phyloP scores from a whole-genome alignment of 2,329 filamentous ascomycete genomes.

The Hypomyces perniciosus region DNA sequence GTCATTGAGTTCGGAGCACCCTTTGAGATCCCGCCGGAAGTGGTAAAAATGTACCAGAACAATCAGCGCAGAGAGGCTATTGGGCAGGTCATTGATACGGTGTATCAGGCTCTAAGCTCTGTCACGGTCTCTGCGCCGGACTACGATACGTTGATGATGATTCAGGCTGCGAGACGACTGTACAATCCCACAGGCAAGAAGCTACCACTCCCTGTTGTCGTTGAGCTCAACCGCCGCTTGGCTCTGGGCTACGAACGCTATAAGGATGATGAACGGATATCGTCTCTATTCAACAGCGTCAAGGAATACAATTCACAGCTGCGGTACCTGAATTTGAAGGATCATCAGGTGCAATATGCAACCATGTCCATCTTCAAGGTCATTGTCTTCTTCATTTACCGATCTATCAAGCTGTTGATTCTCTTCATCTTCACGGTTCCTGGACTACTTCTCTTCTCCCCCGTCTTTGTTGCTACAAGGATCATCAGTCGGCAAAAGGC shows the following conservation, averaged over 20 bases:
- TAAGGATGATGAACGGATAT: conserved; percentile 82
- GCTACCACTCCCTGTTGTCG: conserved; percentile 81
- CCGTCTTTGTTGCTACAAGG: conserved; percentile 80
- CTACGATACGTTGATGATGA: conserved; percentile 94
- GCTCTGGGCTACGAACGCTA: conserved; percentile 88
- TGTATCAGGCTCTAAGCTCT: conserved; percentile 76
- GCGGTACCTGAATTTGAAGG: conserved; percentile 76
- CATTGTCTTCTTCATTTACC: conserved; percentile 70
- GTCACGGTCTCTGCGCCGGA: conserved; percentile 91
- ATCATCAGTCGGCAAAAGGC: conserved; percentile 77
- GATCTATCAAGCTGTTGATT: conserved; percentile 68
- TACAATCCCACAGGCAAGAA: conserved; percentile 96
- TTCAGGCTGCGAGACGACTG: conserved; percentile 85
- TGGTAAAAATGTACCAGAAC: conserved; percentile 79
- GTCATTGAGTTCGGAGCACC: conserved; percentile 93
- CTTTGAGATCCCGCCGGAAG: conserved; percentile 73
- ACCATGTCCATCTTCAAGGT: conserved; percentile 74
- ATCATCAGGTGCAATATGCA: conserved; percentile 92
- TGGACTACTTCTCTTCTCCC: conserved; percentile 79
- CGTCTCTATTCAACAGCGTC: conserved; percentile 67
- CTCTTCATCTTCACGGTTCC: conserved; percentile 78
- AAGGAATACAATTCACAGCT: conserved; percentile 82
- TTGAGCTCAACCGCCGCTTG: conserved; percentile 87
- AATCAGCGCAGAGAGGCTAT: conserved; percentile 84
- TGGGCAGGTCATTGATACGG: conserved; percentile 74